Percentiles rank a stretch among this genome's conserved stretches.
Evolutionary conservation across 2,329 filamentous ascomycete genomes (phyloP).

Genomic region (Ophioceras dolichostomum): DNA sequence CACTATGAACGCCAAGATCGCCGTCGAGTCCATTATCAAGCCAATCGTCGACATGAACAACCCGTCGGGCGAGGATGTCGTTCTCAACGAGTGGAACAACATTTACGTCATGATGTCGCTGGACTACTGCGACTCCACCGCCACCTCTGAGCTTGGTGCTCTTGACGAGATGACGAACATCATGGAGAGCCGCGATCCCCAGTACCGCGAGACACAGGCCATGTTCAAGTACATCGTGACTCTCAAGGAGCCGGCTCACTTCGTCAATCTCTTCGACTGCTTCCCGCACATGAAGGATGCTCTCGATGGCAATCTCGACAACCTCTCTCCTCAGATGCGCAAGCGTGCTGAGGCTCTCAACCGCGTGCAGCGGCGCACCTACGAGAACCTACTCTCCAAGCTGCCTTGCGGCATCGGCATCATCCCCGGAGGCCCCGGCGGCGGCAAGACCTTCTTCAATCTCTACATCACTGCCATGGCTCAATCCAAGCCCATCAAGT

Average conservation of each 20-base stretch:
- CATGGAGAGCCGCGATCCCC: too few species aligned
- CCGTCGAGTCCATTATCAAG: not conserved
- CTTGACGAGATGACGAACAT: constrained; percentile 5
- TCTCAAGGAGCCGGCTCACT: constrained; percentile 9
- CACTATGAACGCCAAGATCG: not conserved
- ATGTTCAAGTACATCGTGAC: constrained; percentile 11
- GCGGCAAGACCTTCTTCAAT: constrained; percentile 35
- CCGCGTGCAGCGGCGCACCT: constrained; percentile 22
- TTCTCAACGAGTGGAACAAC: not conserved
- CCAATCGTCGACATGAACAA: not conserved
- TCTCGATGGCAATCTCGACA: not conserved
- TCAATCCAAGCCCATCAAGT: not conserved
- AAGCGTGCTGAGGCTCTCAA: constrained; percentile 20
- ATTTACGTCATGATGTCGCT: constrained; percentile 6
- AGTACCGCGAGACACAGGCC: not conserved
- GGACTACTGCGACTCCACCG: constrained; percentile 7
- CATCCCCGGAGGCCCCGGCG: constrained; percentile 32
- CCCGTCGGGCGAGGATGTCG: not conserved
- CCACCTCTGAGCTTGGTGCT: constrained; percentile 8
- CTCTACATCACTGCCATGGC: constrained; percentile 26
- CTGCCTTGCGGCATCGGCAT: constrained; percentile 31
- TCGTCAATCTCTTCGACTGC: constrained; percentile 9
- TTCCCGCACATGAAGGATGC: constrained; percentile 12
- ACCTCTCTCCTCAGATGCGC: constrained; percentile 7
- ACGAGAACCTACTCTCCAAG: constrained; percentile 19